A percentile compares a stretch with the other conserved stretches of the same genome.
phyloP scores from a whole-genome alignment of 2,329 filamentous ascomycete genomes.

The Torrubiella hemipterigena region DNA sequence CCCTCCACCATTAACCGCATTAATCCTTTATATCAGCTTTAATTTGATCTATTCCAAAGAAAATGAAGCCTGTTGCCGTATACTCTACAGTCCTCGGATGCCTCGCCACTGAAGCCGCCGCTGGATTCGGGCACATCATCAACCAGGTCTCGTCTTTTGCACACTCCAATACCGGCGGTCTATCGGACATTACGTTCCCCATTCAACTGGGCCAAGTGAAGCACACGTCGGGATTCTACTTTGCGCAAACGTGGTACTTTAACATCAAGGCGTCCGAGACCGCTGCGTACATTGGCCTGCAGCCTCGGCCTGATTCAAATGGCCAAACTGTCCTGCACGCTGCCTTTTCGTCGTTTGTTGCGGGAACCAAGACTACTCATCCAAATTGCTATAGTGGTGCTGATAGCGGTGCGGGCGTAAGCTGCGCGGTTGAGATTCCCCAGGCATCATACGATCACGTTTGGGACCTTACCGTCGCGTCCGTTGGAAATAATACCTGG shows the following conservation, averaged over 20 bases:
- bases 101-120: too few species aligned
- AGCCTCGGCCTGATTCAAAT: constrained; percentile 8
- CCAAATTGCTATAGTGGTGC: constrained; percentile 13
- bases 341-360: constrained; percentile 12
- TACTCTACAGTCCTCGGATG: too few species aligned
- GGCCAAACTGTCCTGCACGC: constrained; percentile 9
- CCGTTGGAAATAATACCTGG: constrained; percentile 10
- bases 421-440: constrained; percentile 9
- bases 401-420: constrained; percentile 14
- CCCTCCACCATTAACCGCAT: too few species aligned
- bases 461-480: constrained; percentile 10
- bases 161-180: too few species aligned
- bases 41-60: too few species aligned
- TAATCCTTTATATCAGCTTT: too few species aligned
- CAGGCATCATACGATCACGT: constrained; percentile 9
- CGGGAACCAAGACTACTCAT: constrained; percentile 8
- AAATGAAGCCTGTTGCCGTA: too few species aligned
- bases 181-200: constrained; percentile 9
- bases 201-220: constrained; percentile 10
- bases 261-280: constrained; percentile 1
- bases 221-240: constrained; percentile 11
- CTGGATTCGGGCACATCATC: too few species aligned
- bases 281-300: constrained; percentile 11
- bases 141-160: too few species aligned
- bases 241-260: constrained; percentile 12